Percentiles rank a stretch among this genome's conserved stretches.
Evolutionary conservation across 805 yeast genomes (phyloP).

Genomic region (Barnettozyma sp.): DNA sequence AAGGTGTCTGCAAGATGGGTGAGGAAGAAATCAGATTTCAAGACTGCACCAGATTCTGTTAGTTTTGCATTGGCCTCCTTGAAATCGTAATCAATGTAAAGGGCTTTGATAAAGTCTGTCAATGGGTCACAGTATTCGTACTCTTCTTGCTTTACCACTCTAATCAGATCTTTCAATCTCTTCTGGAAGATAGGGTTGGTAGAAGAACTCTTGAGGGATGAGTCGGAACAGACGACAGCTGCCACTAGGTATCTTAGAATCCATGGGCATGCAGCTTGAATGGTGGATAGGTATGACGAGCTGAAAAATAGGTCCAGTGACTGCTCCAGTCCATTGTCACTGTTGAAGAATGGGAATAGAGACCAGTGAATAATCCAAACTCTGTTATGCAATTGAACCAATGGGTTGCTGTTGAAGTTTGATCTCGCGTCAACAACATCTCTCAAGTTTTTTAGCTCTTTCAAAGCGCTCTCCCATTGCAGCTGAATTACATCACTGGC

Average conservation of each 20-base stretch:
- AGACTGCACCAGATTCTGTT: constrained; percentile 38
- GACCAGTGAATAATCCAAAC: constrained; percentile 69
- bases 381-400: constrained; percentile 54
- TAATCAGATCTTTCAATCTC: constrained; percentile 50
- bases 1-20: constrained; percentile 35
- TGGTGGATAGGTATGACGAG: constrained; percentile 54
- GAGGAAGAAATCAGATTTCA: constrained; percentile 53
- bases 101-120: constrained; percentile 46
- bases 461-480: constrained; percentile 46
- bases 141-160: constrained; percentile 51
- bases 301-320: constrained; percentile 52
- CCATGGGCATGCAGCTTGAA: constrained; percentile 72
- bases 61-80: constrained; percentile 44
- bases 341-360: constrained; percentile 53
- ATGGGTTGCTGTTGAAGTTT: constrained; percentile 39
- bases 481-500: constrained; percentile 51
- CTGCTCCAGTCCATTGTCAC: constrained; percentile 44
- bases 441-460: constrained; percentile 47
- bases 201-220: constrained; percentile 22
- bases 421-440: constrained; percentile 53
- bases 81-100: constrained; percentile 55
- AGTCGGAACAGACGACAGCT: constrained; percentile 41
- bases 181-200: constrained; percentile 37
- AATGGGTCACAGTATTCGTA: constrained; percentile 64
- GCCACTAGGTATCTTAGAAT: constrained; percentile 56